A percentile compares a stretch with the other conserved stretches of the same genome.
phyloP scores from a whole-genome alignment of 2,329 filamentous ascomycete species.

The Eutypa lata region DNA sequence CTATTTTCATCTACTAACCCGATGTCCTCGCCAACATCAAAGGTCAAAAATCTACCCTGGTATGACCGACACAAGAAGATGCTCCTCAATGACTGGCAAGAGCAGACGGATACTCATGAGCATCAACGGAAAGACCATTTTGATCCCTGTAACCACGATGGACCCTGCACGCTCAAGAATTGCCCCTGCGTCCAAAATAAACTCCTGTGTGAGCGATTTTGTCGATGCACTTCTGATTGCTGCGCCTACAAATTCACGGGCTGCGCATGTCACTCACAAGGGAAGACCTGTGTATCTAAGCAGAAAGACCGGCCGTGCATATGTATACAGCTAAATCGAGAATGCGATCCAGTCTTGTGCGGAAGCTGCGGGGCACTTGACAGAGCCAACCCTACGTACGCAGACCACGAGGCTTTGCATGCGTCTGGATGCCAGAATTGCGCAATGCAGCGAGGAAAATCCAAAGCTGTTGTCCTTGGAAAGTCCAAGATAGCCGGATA shows the following conservation, averaged over 20 bases:
- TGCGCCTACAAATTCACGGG: conserved; percentile 65
- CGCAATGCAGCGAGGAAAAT: conserved; percentile 63
- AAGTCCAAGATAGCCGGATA: conserved; percentile 71
- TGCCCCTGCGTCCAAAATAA: conserved; percentile 62
- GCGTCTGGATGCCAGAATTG: conserved; percentile 68
- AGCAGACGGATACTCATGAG: conserved; percentile 51
- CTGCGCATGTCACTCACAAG: conserved; percentile 60
- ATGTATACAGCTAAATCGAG: conserved; percentile 69
- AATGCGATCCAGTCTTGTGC: conserved; percentile 79
- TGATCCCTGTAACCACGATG: conserved; percentile 67
- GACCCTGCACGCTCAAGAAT: conserved; percentile 54
- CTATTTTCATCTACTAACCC: conserved; percentile 26
- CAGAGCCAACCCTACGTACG: conserved; percentile 66
- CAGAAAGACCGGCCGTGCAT: conserved; percentile 63
- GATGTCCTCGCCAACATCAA: conserved; percentile 23
- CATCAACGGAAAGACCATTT: conserved; percentile 56
- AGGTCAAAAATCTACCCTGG: conserved; percentile 47
- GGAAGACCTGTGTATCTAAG: conserved; percentile 55
- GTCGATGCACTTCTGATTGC: conserved; percentile 56
- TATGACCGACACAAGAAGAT: conserved; percentile 56
- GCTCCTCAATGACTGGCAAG: conserved; percentile 53
- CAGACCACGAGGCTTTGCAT: conserved; percentile 54
- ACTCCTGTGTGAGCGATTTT: conserved; percentile 71
- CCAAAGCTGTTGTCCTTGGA: conserved; percentile 66
- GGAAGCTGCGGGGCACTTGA: conserved; percentile 66